phyloP scores from a whole-genome alignment of 352 stramenopile genomes.

The Pythium grandisporangium region DNA sequence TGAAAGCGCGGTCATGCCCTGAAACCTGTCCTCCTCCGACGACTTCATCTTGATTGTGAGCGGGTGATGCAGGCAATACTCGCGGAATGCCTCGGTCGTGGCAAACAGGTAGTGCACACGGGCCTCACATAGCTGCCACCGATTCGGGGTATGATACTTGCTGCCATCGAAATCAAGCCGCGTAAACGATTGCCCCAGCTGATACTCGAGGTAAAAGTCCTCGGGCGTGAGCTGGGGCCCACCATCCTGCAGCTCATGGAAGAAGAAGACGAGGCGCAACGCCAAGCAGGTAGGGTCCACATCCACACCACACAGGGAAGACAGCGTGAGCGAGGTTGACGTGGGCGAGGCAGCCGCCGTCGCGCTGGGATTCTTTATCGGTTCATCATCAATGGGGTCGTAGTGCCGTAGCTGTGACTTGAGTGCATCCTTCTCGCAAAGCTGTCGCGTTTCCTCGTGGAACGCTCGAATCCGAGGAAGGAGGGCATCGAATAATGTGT shows the following conservation, averaged over 20 bases:
- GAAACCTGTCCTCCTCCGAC: slow-evolving; percentile 18
- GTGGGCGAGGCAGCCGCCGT: background rate
- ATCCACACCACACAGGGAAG: slow-evolving; percentile 19
- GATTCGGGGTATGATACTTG: slow-evolving; percentile 71
- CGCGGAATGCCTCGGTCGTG: slow-evolving; percentile 53
- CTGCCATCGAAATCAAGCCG: slow-evolving; percentile 62
- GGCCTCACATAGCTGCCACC: slow-evolving; percentile 75
- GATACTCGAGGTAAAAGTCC: slow-evolving; percentile 75
- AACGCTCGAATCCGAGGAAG: background rate
- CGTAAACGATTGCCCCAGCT: slow-evolving; percentile 51
- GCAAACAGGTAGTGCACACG: slow-evolving; percentile 59
- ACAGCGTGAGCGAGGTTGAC: slow-evolving; percentile 7
- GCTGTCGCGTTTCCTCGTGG: background rate
- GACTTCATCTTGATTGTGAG: slow-evolving; percentile 66
- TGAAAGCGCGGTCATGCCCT: slow-evolving; percentile 45
- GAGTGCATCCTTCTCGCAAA: too few relatives aligned
- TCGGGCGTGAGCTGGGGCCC: slow-evolving; percentile 34
- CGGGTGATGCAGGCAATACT: slow-evolving; percentile 56
- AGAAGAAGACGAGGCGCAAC: slow-evolving; percentile 69
- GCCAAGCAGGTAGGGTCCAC: slow-evolving; percentile 68
- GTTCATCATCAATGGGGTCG: background rate
- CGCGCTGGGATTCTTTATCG: too few relatives aligned
- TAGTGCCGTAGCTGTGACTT: too few relatives aligned
- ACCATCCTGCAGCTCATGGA: slow-evolving; percentile 75
- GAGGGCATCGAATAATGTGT: background rate